Conservation (phyloP, 495 filamentous ascomycete genomes). For the Penicillium flavigenum region DNA sequence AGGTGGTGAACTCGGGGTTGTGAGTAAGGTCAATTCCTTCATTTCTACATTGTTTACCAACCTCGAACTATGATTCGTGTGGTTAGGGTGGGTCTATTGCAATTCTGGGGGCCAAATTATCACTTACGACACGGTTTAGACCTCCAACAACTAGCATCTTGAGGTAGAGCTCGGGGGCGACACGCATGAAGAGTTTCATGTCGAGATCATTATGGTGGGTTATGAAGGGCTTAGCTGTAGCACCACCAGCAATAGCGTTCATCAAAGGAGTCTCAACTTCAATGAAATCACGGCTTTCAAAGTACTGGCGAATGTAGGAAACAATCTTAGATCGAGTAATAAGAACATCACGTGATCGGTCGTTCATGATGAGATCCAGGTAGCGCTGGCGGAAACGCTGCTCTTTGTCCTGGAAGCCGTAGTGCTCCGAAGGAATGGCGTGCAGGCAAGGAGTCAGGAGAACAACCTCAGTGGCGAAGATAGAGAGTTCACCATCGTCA, state of each 20-base stretch:
- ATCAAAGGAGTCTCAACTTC: constrained; percentile 99
- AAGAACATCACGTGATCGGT: constrained; percentile 74
- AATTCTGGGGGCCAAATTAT: no score
- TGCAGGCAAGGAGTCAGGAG: constrained; percentile 90
- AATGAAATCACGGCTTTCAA: constrained; percentile 80
- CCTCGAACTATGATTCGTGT: constrained; percentile 12
- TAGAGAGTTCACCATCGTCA: constrained; percentile 83
- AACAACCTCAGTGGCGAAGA: constrained; percentile 84
- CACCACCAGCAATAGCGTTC: constrained; percentile 92
- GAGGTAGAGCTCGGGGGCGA: constrained; percentile 93
- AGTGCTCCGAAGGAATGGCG: constrained; percentile 88
- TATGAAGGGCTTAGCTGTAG: constrained; percentile 91
- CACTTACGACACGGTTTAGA: not conserved
- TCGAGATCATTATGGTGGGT: constrained; percentile 94
- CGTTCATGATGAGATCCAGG: constrained; percentile 96
- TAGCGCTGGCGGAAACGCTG: constrained; percentile 88
- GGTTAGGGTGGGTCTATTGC: no score
- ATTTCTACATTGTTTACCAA: constrained; percentile 90
- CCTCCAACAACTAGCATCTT: constrained; percentile 96
- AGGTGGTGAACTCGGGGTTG: constrained; percentile 98
- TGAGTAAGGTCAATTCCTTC: constrained; percentile 96
- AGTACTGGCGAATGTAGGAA: constrained; percentile 78
- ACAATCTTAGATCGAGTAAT: constrained; percentile 81
- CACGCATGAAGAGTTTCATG: constrained; percentile 89
- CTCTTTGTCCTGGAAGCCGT: constrained; percentile 92